phyloP scores from a whole-genome alignment of 441 rosid species.

The Erysimum cheiri region DNA sequence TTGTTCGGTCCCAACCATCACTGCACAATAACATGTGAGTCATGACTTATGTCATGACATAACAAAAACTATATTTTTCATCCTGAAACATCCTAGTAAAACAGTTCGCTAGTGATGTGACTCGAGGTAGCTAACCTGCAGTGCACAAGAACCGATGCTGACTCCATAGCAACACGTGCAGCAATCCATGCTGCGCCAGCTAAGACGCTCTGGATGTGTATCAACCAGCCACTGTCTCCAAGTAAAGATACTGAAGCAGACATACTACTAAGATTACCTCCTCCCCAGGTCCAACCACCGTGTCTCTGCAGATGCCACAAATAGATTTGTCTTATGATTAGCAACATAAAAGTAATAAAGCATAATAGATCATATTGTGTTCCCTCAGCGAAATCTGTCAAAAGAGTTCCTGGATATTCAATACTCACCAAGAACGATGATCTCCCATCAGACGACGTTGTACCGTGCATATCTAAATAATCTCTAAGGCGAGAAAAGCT shows the following conservation, averaged over 20 bases:
- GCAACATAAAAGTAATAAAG: slow-evolving; percentile 1
- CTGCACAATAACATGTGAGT: slow-evolving; percentile 50
- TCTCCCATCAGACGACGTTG: slow-evolving; percentile 96
- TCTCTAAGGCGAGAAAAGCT: slow-evolving; percentile 97
- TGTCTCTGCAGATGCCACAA: slow-evolving; percentile 71
- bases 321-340: slow-evolving; percentile 25
- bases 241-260: slow-evolving; percentile 99
- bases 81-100: slow-evolving; percentile 10
- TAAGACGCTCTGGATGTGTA: slow-evolving; percentile 91
- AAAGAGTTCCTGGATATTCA: slow-evolving; percentile 27
- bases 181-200: slow-evolving; percentile 99
- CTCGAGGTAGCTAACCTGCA: slow-evolving; percentile 74
- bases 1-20: slow-evolving; percentile 99
- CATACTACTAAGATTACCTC: slow-evolving; percentile 99
- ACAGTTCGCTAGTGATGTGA: slow-evolving; percentile 14
- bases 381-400: neutral
- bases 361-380: neutral
- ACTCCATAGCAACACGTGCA: slow-evolving; percentile 91
- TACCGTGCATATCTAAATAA: slow-evolving; percentile 94
- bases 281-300: slow-evolving; percentile 99
- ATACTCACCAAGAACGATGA: slow-evolving; percentile 92
- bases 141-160: slow-evolving; percentile 98
- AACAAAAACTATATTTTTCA: slow-evolving; percentile 1
- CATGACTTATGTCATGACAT: slow-evolving; percentile 15
- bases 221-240: slow-evolving; percentile 99